Evolutionary conservation across 148 eudicot species (phyloP).

Genomic region (Diospyros kaki): DNA sequence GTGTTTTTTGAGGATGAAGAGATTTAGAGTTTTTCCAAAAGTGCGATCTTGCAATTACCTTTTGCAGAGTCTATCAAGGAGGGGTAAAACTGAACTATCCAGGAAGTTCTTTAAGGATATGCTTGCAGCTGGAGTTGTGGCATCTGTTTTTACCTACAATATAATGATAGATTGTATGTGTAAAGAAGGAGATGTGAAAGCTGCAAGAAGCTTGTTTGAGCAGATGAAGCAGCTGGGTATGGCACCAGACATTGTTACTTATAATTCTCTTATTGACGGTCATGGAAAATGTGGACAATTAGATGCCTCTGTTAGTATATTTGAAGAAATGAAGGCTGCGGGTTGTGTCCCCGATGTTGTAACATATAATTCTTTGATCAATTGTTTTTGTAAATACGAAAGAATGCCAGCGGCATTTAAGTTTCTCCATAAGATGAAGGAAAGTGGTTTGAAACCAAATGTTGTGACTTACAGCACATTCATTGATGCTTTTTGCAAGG

Average conservation of each 20-base stretch:
- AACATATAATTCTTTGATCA: constrained; percentile 80
- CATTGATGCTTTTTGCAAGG: constrained; percentile 93
- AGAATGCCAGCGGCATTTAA: constrained; percentile 59
- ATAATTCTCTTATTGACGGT: constrained; percentile 84
- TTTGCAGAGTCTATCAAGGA: constrained; percentile 51
- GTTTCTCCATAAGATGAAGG: constrained; percentile 70
- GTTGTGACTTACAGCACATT: constrained; percentile 91
- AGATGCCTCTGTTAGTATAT: constrained; percentile 40
- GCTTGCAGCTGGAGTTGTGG: constrained; percentile 53
- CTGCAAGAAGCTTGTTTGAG: constrained; percentile 49
- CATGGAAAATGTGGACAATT: constrained; percentile 79
- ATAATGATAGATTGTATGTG: constrained; percentile 77
- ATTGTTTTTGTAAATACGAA: constrained; percentile 73
- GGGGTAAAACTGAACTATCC: constrained; percentile 34
- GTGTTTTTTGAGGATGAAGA: constrained; percentile 70
- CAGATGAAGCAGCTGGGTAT: constrained; percentile 61
- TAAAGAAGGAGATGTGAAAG: constrained; percentile 62
- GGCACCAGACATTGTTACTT: constrained; percentile 78
- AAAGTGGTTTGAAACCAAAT: constrained; percentile 67
- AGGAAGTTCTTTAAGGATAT: constrained; percentile 61
- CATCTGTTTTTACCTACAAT: constrained; percentile 78
- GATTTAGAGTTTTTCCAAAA: constrained; percentile 62
- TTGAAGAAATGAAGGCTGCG: constrained; percentile 58
- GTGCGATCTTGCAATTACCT: constrained; percentile 77
- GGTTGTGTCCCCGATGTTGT: constrained; percentile 75